Evolutionary conservation across 768 basidiomycete genomes (phyloP).

Genomic region (Sistotremastrum suecicum): DNA sequence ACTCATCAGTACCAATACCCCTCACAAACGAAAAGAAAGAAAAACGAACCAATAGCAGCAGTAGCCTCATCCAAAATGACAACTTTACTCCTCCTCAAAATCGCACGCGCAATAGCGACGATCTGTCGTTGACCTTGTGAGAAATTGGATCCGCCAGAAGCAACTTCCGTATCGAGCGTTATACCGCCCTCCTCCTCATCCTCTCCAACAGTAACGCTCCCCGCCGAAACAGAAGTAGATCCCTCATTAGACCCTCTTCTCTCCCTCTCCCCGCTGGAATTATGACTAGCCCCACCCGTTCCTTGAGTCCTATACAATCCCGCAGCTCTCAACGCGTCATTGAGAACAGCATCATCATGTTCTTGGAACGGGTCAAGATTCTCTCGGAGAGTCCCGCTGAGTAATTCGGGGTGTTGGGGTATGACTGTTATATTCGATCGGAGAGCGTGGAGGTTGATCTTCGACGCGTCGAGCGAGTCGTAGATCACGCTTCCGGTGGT

Average conservation of each 20-base stretch:
- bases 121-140: conserved; percentile 27
- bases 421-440: conserved; percentile 25
- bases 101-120: conserved; percentile 25
- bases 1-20: conserved; percentile 14
- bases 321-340: conserved; percentile 5
- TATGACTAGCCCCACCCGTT: neutral
- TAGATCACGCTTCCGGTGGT: conserved; percentile 22
- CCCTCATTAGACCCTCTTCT: no score
- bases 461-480: conserved; percentile 19
- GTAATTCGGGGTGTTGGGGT: conserved; percentile 14
- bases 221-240: no score
- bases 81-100: neutral
- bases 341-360: conserved; percentile 6
- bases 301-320: conserved; percentile 2
- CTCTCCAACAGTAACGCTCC: no score
- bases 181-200: conserved; percentile 10
- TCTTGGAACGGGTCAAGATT: conserved; percentile 12
- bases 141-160: conserved; percentile 8
- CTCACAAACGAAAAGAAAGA: no score
- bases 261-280: no score
- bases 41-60: conserved; percentile 5
- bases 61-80: conserved; percentile 30
- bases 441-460: conserved; percentile 24
- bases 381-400: conserved; percentile 18
- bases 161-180: conserved; percentile 11